Evolutionary conservation across 768 basidiomycete species (phyloP), one percentile per base, ranked within the genome.

Genomic region (Kwoniella sp.): DNA sequence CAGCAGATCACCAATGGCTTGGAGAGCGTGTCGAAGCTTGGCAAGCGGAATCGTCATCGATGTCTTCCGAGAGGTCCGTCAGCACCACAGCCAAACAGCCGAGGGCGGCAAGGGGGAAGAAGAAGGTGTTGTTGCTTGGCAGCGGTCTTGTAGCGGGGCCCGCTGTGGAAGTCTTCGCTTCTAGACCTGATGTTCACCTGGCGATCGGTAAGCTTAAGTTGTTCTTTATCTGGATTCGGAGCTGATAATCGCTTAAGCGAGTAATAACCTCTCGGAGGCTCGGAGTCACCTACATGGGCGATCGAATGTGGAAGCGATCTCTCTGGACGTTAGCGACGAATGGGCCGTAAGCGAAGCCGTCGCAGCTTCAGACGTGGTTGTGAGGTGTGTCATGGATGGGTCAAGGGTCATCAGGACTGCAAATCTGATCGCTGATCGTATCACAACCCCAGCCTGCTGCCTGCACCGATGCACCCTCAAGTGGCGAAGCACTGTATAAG

Each of bases 121-220:
- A 84, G 72, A 80, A 72, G 65, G 85, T 93, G 0, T 79, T 97
- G 34, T 83, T 96, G 73, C 84, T 97, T 1, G 94, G 94, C 8
- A 92, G 90, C 60, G 94, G 94, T n/a, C 92, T 96, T 88, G 94
- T 97, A 22, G 92, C 93, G 4, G 89, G 89, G 1, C 94, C 94
- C 17, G 90, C 91, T 0, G 88, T 92, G 2, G 86, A 90, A 57
- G 86, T 89, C 73, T 84, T 96, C 55, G 85, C 86, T 48, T 83
- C 83, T 68, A 82, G 87, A 61, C 70, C 75, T 0, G 89, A 91
- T 68, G 82, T 93, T 0, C 84, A 88, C 60, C 80, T 96, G 29
- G 79, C 90, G 4, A 86, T 96, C 66, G 93, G 93, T 93, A 67
- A 75, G 88, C n/a, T 22, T 29, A 13, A 51, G n/a, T n/a, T n/a